Evolutionary conservation across 164 flowering plant species (phyloP), one percentile per base, ranked within the genome.

Genomic region (Berberis vulgaris): DNA sequence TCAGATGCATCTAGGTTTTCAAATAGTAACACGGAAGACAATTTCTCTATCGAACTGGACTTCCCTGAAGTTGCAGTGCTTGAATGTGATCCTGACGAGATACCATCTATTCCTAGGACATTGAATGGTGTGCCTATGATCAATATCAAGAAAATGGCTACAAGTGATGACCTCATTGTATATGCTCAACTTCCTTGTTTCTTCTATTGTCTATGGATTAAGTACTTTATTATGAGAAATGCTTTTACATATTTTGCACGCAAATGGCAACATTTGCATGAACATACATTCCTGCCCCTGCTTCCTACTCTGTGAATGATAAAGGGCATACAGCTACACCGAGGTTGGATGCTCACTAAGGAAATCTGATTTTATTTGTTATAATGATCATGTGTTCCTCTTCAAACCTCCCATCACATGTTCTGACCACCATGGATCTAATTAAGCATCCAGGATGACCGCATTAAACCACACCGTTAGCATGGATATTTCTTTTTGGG

Each of bases 1-100:
- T 49, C 65, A 3, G 73, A 69, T 49, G 41, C 60, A n/a, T 50
- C 65, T 1, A 52, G 53, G 6, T 40, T 26, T 45, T 74, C 71
- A 50, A 76, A 75, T 75, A 79, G 71, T 42, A 65, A 68, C 44
- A 59, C 49, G 49, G 43, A 67, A 56, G 70, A 67, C 0, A 1
- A 50, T 41, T 83, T 75, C 65, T 74, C 68, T 2, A 81, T 92
- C 40, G 91, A 92, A 67, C 72, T 92, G 70, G 79, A 86, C 67
- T 89, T 92, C 56, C 98, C 98, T 54, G 42, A 64, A 2, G 65
- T 71, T 40, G 62, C 82, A 11, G 41, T 71, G 10, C 4, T 13
- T 40, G 95, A 87, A 6, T 82, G 68, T 61, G 65, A 72, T 45
- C 65, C 74, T 7, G n/a, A 26, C n/a, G 91, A 81, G 39, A 65